Evolutionary conservation across 306 rosid species (phyloP).

Genomic region (Quercus variabilis): DNA sequence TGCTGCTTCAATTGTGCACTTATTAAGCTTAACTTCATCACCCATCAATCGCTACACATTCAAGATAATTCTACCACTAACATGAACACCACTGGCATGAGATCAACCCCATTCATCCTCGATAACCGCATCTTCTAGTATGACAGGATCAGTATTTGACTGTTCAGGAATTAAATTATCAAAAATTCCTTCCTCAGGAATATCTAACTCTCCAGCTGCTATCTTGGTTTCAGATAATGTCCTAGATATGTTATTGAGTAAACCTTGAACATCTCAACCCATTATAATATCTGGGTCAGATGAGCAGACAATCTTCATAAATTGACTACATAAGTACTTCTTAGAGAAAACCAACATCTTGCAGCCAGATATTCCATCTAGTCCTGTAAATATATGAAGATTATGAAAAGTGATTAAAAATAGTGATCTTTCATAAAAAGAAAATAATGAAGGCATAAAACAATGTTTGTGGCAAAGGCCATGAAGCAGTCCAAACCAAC

Average conservation of each 20-base stretch:
- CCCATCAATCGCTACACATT: slow-evolving; percentile 88
- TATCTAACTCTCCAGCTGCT: slow-evolving; percentile 38
- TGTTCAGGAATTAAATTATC: slow-evolving; percentile 42
- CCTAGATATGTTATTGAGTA: too few species aligned
- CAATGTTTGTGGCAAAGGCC: neutral
- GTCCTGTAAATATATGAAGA: too few species aligned
- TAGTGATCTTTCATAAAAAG: neutral
- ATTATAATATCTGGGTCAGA: too few species aligned
- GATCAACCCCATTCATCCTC: slow-evolving; percentile 98
- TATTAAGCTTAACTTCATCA: slow-evolving; percentile 76
- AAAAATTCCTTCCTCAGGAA: slow-evolving; percentile 35
- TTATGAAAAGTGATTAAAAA: too few species aligned
- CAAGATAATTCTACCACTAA: slow-evolving; percentile 51
- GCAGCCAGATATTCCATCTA: too few species aligned
- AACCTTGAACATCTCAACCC: too few species aligned
- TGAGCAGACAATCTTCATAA: too few species aligned
- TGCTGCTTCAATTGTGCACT: slow-evolving; percentile 78
- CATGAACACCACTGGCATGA: slow-evolving; percentile 66
- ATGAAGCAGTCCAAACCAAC: neutral
- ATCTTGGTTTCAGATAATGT: slow-evolving; percentile 30
- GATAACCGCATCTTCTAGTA: slow-evolving; percentile 54
- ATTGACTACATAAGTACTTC: too few species aligned
- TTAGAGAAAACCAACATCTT: too few species aligned
- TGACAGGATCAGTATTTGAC: slow-evolving; percentile 40
- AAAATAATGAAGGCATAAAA: too few species aligned